Evolutionary conservation across 179 eudicot species (phyloP).

Genomic region (Camellia oleifera): DNA sequence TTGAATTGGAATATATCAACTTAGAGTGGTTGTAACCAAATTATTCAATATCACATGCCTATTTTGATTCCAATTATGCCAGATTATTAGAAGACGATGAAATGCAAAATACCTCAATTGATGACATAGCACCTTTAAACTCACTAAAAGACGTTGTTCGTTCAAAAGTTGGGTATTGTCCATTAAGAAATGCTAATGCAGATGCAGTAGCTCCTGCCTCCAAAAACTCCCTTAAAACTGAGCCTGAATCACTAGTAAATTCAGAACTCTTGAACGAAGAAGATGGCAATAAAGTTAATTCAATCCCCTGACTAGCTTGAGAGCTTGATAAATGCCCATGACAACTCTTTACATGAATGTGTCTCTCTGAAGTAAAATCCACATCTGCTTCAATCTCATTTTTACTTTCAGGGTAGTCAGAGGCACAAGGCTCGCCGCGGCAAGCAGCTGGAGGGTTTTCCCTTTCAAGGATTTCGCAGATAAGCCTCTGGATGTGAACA

Average conservation of each 20-base stretch:
- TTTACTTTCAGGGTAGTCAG: slow-evolving; percentile 19
- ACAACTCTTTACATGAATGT: slow-evolving; percentile 34
- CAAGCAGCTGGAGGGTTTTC: slow-evolving; percentile 31
- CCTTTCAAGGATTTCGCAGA: slow-evolving; percentile 49
- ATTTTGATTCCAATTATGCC: background rate
- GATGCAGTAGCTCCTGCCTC: slow-evolving; percentile 33
- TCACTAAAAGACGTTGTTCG: slow-evolving; percentile 34
- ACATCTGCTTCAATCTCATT: slow-evolving; percentile 35
- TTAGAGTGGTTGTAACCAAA: background rate
- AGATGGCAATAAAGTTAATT: slow-evolving; percentile 42
- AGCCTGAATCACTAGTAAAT: slow-evolving; percentile 35
- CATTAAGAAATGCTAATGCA: slow-evolving; percentile 25
- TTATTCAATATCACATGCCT: background rate
- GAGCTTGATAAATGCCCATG: slow-evolving; percentile 32
- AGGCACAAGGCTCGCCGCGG: slow-evolving; percentile 25
- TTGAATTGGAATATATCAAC: background rate
- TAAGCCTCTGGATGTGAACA: slow-evolving; percentile 53
- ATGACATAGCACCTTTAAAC: slow-evolving; percentile 31
- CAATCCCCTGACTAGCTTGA: slow-evolving; percentile 44
- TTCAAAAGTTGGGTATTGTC: slow-evolving; percentile 33
- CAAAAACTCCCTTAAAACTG: slow-evolving; percentile 47
- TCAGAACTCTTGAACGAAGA: slow-evolving; percentile 30
- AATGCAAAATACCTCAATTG: slow-evolving; percentile 16
- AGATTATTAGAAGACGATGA: background rate
- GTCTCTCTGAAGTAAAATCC: slow-evolving; percentile 40